Evolutionary conservation across 2,329 filamentous ascomycete genomes (phyloP).

Genomic region (Ophiocordyceps unilateralis): DNA sequence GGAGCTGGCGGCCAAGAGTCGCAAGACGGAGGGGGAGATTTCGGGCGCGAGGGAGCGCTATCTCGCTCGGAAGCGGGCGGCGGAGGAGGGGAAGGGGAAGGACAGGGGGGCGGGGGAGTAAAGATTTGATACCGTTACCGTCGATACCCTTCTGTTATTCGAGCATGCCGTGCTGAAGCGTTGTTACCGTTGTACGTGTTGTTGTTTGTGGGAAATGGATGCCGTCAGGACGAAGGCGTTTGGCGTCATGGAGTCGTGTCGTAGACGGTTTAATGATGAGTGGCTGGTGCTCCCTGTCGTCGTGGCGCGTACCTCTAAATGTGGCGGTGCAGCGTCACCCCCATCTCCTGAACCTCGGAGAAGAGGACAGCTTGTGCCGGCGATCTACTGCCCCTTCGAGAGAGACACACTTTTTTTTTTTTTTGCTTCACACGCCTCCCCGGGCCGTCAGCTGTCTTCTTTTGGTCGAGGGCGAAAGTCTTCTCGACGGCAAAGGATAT

Average conservation of each 20-base stretch:
- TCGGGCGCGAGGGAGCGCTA: slow-evolving; percentile 66
- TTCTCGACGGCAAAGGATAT: too few species aligned
- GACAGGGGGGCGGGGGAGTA: slow-evolving; percentile 11
- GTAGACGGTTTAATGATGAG: too few species aligned
- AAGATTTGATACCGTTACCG: too few species aligned
- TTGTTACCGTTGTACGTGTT: too few species aligned
- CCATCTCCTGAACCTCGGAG: background rate
- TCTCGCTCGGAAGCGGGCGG: slow-evolving; percentile 57
- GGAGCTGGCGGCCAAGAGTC: slow-evolving; percentile 53
- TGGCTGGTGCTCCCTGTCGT: slow-evolving; percentile 6
- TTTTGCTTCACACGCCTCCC: background rate
- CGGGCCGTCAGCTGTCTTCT: too few species aligned
- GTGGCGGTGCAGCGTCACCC: slow-evolving; percentile 3
- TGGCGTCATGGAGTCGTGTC: too few species aligned
- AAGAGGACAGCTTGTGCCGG: slow-evolving; percentile 10
- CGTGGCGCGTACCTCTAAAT: background rate
- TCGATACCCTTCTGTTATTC: too few species aligned
- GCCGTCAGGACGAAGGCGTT: background rate
- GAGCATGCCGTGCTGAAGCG: too few species aligned
- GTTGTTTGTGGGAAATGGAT: background rate
- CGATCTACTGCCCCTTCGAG: background rate
- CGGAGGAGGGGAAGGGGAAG: slow-evolving; percentile 48
- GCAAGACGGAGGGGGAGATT: slow-evolving; percentile 62
- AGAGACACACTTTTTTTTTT: background rate
- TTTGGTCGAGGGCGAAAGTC: too few species aligned